phyloP scores from a whole-genome alignment of 2,329 filamentous ascomycete genomes.

The Ilyonectria destructans region DNA sequence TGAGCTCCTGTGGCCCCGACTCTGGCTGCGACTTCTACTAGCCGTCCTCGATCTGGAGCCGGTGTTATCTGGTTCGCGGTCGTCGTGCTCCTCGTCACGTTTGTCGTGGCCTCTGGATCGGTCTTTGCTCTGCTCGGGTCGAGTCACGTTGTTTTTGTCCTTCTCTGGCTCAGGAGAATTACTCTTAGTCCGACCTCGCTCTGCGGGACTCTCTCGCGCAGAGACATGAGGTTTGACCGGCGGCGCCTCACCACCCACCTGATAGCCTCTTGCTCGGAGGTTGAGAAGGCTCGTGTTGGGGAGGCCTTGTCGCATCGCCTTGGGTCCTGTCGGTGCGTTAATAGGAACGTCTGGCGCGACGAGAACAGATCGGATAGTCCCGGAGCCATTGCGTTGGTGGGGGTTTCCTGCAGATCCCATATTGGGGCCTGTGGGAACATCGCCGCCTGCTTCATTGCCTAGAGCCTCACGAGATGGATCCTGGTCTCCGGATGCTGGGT shows the following conservation, averaged over 20 bases:
- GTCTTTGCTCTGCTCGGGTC: conserved; percentile 57
- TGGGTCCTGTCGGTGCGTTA: conserved; percentile 91
- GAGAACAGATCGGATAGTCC: conserved; percentile 53
- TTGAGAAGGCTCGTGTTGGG: conserved; percentile 86
- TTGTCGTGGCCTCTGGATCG: conserved; percentile 46
- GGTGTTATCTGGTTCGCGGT: conserved; percentile 49
- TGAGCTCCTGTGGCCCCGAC: conserved; percentile 63
- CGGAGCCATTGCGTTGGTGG: conserved; percentile 43
- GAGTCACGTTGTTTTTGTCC: conserved; percentile 54
- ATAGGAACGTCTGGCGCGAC: conserved; percentile 65
- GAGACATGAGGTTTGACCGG: conserved; percentile 42
- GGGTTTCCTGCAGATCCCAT: conserved; percentile 32
- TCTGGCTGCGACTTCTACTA: conserved; percentile 57
- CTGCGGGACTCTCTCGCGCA: conserved; percentile 40
- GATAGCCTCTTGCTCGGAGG: conserved; percentile 69
- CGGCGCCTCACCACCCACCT: conserved; percentile 59
- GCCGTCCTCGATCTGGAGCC: conserved; percentile 51
- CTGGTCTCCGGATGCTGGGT: conserved; percentile 30
- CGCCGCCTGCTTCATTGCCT: conserved; percentile 50
- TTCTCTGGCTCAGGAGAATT: conserved; percentile 61
- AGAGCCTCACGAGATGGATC: conserved; percentile 50
- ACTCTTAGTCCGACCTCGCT: conserved; percentile 61
- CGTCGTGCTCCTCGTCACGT: conserved; percentile 45
- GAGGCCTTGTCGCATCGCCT: conserved; percentile 92
- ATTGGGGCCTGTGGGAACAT: conserved; percentile 44